A percentile compares a stretch with the other conserved stretches of the same genome.
phyloP scores from a whole-genome alignment of 225 moss, liverwort and hornwort species.

The Climacium dendroides region DNA sequence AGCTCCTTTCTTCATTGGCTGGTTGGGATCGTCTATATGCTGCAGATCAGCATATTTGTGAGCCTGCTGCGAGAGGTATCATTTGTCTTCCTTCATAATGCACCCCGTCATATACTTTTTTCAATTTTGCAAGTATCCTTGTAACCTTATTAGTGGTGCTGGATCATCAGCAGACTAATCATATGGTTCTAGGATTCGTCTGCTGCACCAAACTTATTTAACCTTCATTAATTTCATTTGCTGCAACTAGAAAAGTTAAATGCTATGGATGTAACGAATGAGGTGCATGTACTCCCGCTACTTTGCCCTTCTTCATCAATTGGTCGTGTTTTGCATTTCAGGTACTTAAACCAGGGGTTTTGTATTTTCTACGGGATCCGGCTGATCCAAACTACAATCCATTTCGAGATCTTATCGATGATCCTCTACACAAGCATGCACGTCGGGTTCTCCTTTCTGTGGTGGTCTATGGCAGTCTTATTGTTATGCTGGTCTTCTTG shows the following conservation, averaged over 20 bases:
- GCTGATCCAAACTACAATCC: slow-evolving; percentile 99
- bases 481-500: slow-evolving; percentile 91
- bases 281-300: neutral
- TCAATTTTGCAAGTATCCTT: neutral
- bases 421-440: slow-evolving; percentile 85
- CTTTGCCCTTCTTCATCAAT: neutral
- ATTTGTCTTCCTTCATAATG: neutral
- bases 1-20: slow-evolving; percentile 99
- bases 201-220: neutral
- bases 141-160: neutral
- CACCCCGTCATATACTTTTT: neutral
- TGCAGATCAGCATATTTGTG: slow-evolving; percentile 96
- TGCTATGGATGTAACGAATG: neutral
- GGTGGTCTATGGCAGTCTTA: slow-evolving; percentile 91
- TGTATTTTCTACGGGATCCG: slow-evolving; percentile 89
- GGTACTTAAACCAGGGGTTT: slow-evolving; percentile 91
- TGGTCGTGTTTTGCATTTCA: slow-evolving; percentile 17
- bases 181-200: neutral
- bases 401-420: slow-evolving; percentile 93
- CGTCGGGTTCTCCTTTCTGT: slow-evolving; percentile 91
- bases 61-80: slow-evolving; percentile 93
- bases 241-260: neutral
- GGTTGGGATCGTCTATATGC: slow-evolving; percentile 92
- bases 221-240: neutral
- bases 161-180: no score